Conservation (phyloP, 805 yeast genomes). For the Pichia phayaonensis region DNA sequence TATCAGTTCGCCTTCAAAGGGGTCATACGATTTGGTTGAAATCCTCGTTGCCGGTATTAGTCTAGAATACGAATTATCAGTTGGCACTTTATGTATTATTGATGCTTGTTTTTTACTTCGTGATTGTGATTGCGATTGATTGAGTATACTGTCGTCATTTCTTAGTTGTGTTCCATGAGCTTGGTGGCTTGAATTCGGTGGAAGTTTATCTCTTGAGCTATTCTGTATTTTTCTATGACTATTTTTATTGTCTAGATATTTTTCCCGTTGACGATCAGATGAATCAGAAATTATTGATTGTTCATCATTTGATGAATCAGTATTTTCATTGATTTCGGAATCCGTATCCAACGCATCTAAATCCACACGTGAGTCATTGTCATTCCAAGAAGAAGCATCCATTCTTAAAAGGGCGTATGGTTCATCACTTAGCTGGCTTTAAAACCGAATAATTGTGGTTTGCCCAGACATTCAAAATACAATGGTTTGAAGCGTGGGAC, state of each 20-base stretch:
- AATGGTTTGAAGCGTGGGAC: not conserved
- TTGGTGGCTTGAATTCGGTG: not conserved
- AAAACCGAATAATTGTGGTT: too few species aligned
- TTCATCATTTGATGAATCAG: not conserved
- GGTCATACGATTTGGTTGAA: not conserved
- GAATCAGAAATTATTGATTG: not conserved
- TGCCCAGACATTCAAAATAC: too few species aligned
- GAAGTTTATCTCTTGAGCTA: not conserved
- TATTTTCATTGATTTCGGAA: not conserved
- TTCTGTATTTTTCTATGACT: not conserved
- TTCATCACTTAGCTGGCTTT: not conserved
- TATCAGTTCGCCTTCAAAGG: not conserved
- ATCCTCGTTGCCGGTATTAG: not conserved
- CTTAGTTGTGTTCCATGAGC: not conserved
- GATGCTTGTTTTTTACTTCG: not conserved
- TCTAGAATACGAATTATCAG: not conserved
- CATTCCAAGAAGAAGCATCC: not conserved
- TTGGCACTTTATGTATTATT: not conserved
- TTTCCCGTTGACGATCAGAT: not conserved
- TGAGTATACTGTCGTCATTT: not conserved
- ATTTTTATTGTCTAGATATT: not conserved
- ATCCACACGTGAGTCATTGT: constrained; percentile 11
- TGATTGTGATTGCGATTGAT: not conserved
- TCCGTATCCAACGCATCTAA: constrained; percentile 12
- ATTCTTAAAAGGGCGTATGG: not conserved